Evolutionary conservation across 1,284 basidiomycete species (phyloP).

Genomic region (Papiliotrema nemorosa): DNA sequence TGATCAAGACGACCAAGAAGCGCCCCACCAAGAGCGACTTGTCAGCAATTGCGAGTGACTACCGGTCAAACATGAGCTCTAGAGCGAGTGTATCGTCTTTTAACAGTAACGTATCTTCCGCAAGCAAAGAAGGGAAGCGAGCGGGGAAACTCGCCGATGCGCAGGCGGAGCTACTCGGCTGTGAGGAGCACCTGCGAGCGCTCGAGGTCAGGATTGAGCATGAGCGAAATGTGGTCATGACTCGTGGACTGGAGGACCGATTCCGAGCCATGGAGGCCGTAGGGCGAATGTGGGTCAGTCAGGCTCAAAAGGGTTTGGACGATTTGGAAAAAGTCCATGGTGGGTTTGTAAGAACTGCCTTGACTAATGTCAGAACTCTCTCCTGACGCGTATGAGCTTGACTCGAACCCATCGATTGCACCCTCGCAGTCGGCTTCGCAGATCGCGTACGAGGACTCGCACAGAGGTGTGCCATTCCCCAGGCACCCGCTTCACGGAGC

Average conservation of each 20-base stretch:
- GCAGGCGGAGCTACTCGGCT: slow-evolving; percentile 48
- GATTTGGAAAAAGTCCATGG: slow-evolving; percentile 42
- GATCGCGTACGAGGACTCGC: slow-evolving; percentile 38
- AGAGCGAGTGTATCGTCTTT: slow-evolving; percentile 27
- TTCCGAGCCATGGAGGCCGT: slow-evolving; percentile 50
- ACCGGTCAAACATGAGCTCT: slow-evolving; percentile 23
- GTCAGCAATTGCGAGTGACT: slow-evolving; percentile 33
- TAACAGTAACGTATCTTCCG: slow-evolving; percentile 31
- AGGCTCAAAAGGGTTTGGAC: slow-evolving; percentile 43
- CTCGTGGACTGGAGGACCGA: slow-evolving; percentile 45
- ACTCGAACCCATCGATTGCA: slow-evolving; percentile 50
- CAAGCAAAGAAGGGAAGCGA: slow-evolving; percentile 39
- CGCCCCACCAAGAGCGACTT: slow-evolving; percentile 46
- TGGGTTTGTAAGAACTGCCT: slow-evolving; percentile 16
- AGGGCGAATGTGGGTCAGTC: slow-evolving; percentile 47
- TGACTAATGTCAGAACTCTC: slow-evolving; percentile 21
- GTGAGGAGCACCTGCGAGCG: slow-evolving; percentile 46
- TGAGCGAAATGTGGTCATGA: slow-evolving; percentile 50
- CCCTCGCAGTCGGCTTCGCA: slow-evolving; percentile 50
- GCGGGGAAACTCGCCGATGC: slow-evolving; percentile 46
- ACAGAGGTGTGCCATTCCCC: slow-evolving; percentile 16
- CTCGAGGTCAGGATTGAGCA: slow-evolving; percentile 47
- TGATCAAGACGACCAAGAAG: slow-evolving; percentile 49
- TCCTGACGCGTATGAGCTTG: slow-evolving; percentile 44
- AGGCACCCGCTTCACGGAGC: slow-evolving; percentile 16